Evolutionary conservation across 371 early-diverging fungal species (phyloP), one percentile per base, ranked within the genome.

Genomic region (Mortierella polycephala): DNA sequence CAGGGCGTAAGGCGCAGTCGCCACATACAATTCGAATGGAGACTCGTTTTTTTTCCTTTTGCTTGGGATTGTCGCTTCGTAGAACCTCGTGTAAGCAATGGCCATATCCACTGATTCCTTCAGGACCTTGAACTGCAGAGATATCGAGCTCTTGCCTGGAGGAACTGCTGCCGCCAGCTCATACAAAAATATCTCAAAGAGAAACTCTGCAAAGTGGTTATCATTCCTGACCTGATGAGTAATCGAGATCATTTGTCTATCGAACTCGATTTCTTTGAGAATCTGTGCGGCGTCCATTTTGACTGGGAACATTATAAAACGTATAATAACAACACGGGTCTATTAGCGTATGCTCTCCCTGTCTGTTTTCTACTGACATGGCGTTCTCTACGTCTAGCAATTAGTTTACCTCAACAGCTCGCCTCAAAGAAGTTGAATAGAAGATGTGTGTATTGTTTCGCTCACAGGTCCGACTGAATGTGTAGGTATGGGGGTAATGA

Each of bases 131-230:
- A 74, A 41, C 8, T 51, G 41, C 18, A 74, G 44, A 2, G 21
- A 12, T 9, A 41, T n/a, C 39, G 63, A 58, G 16, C 49, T 11
- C 21, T 56, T 74, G 57, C 20, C 12, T n/a, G 52, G 5, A 9
- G 58, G 63, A 10, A 68, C 60, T 13, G 60, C 10, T 1, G 58
- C 57, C 2, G 74, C 74, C 16, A 68, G 12, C 52, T 74, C 74
- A 45, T 60, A 74, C 37, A 74, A 69, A 39, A 74, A 42, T 44
- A 74, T 74, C 57, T 74, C 74, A 37, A 74, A 64, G 47, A 74
- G 65, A 20, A 74, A 64, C 11, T 74, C 69, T 57, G 69, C 37
- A 50, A 74, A 74, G 51, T 74, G 65, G 14, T 52, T 23, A 37
- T 74, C 74, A 21, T 69, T 64, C 64, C 74, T 58, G 60, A 11